Percentiles rank a stretch among this genome's conserved stretches.
Conservation (phyloP, 768 basidiomycete genomes). For the Leccinellum rugosiceps region DNA sequence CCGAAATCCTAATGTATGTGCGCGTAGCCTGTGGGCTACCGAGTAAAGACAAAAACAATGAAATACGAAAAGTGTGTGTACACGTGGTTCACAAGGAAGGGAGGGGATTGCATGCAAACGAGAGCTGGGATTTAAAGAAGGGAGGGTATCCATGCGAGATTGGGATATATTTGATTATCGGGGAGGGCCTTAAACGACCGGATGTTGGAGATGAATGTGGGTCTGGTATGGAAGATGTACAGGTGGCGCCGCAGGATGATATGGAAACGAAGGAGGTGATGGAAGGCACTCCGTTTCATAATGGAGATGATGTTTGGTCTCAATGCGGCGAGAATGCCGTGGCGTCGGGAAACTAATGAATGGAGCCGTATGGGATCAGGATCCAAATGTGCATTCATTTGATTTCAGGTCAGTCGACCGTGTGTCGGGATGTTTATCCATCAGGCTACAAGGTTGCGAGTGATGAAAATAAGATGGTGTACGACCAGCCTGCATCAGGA, state of each 20-base stretch:
- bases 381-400: conserved; percentile 1
- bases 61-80: not conserved
- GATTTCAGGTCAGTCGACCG: not conserved
- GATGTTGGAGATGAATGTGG: not conserved
- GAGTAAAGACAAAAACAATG: not conserved
- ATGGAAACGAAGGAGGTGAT: not conserved
- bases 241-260: not conserved
- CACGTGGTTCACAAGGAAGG: not conserved
- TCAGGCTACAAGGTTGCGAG: conserved; percentile 1
- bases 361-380: not conserved
- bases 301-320: not conserved
- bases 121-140: not conserved
- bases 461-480: not conserved
- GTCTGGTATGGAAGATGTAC: not conserved
- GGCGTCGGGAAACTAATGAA: not conserved
- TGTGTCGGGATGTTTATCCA: conserved; percentile 6
- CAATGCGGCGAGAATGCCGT: not conserved
- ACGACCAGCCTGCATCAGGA: not conserved
- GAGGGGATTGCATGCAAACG: not conserved
- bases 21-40: not conserved
- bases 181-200: not conserved
- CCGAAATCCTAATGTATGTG: not conserved
- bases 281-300: not conserved
- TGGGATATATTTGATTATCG: not conserved
- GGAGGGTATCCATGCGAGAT: conserved; percentile 6